Percentiles rank a stretch among this genome's conserved stretches.
These are phyloP conservation scores for sunflower (Helianthus annuus) DNA, from an alignment of 129 eudicot genomes.

Conservation along the genomic window HanXRQr2.0-SUNRISE NC_035435.2:161028264-161028763, in stretches of 20 bases:
- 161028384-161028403: not conserved
- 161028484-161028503: constrained; percentile 60
- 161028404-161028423: not conserved
- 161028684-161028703: constrained; percentile 41
- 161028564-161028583: constrained; percentile 83
- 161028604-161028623: not conserved
- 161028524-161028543: constrained; percentile 69
- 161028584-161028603: constrained; percentile 24
- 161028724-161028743: constrained; percentile 64
- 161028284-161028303: constrained; percentile 26
- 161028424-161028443: constrained; percentile 28
- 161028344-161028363: constrained; percentile 62
- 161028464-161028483: constrained; percentile 45
- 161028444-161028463: constrained; percentile 59
- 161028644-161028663: not conserved
- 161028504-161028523: constrained; percentile 79
- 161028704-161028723: constrained; percentile 77
- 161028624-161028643: not conserved
- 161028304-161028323: constrained; percentile 36
- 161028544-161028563: constrained; percentile 67
- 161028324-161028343: constrained; percentile 34
- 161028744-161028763: constrained; percentile 49
- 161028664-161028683: not conserved
- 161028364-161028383: not conserved
- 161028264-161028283: constrained; percentile 22